A percentile compares a stretch with the other conserved stretches of the same genome.
Evolutionary conservation across 805 yeast species (phyloP).

Genomic region (Teunomyces lycoperdinae): DNA sequence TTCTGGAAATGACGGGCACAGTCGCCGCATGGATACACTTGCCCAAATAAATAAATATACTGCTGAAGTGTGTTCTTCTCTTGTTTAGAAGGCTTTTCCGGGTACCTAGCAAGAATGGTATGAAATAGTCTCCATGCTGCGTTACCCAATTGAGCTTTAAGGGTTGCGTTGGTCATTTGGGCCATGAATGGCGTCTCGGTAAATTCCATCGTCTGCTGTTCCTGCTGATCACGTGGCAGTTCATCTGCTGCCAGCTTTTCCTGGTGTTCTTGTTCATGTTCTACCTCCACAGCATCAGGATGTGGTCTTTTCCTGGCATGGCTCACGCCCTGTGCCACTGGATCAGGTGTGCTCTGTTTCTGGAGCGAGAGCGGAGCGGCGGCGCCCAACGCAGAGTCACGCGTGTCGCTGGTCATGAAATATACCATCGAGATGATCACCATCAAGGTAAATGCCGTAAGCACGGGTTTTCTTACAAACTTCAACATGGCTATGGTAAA

Average conservation of each 20-base stretch:
- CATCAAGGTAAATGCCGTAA: constrained; percentile 22
- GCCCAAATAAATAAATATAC: constrained; percentile 75
- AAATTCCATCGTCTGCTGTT: constrained; percentile 6
- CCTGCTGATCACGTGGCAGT: not conserved
- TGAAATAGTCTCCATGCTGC: constrained; percentile 91
- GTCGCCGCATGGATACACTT: constrained; percentile 96
- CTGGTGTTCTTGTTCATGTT: not conserved
- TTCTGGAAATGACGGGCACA: constrained; percentile 89
- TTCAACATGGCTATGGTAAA: constrained; percentile 9
- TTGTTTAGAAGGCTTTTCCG: constrained; percentile 67
- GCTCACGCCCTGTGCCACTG: not conserved
- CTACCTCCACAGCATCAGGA: not conserved
- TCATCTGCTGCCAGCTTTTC: not conserved
- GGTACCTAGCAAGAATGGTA: constrained; percentile 88
- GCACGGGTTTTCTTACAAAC: constrained; percentile 23
- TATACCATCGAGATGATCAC: constrained; percentile 26
- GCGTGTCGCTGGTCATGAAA: constrained; percentile 19
- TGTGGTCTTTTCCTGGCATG: not conserved
- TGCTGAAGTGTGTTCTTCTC: constrained; percentile 61
- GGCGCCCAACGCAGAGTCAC: constrained; percentile 18
- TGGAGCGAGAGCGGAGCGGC: constrained; percentile 20
- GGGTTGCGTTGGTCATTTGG: constrained; percentile 82
- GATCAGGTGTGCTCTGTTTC: constrained; percentile 5
- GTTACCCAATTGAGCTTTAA: constrained; percentile 80
- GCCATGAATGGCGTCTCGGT: constrained; percentile 71